phyloP scores from a whole-genome alignment of 2,329 filamentous ascomycete genomes.

The Hypoxylon sp. region DNA sequence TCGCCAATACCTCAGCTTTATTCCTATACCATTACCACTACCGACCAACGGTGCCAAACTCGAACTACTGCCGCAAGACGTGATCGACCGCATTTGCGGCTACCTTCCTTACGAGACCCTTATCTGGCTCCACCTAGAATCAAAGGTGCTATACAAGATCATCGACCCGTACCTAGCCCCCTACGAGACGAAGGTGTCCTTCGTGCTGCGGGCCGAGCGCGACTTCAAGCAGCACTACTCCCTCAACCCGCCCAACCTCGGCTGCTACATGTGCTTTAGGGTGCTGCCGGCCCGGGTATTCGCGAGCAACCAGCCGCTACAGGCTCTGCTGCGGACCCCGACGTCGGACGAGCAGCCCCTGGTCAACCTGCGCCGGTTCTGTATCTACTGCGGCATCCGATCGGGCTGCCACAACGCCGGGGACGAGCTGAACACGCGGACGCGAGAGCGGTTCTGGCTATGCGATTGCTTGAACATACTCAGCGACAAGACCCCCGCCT shows the following conservation, averaged over 20 bases:
- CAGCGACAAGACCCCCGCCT: constrained; percentile 12
- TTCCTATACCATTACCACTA: constrained; percentile 15
- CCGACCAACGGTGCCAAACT: constrained; percentile 4
- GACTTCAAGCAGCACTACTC: constrained; percentile 35
- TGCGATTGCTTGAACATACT: constrained; percentile 31
- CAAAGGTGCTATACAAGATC: constrained; percentile 4
- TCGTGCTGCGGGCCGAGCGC: constrained; percentile 40
- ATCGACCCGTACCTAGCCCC: constrained; percentile 35
- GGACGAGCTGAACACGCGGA: constrained; percentile 25
- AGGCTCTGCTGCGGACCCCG: constrained; percentile 6
- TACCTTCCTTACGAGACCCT: constrained; percentile 39
- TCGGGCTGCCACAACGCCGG: constrained; percentile 35
- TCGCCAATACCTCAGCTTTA: constrained; percentile 22
- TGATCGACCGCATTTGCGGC: constrained; percentile 32
- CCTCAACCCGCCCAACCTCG: constrained; percentile 21
- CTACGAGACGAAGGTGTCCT: constrained; percentile 27
- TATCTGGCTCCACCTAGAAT: constrained; percentile 26
- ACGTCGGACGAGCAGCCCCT: constrained; percentile 1
- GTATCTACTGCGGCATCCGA: constrained; percentile 41
- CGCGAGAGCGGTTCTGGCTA: constrained; percentile 27
- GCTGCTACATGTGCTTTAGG: constrained; percentile 40
- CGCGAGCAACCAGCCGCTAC: constrained; percentile 30
- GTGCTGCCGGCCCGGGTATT: constrained; percentile 35
- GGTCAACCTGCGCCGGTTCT: constrained; percentile 42
- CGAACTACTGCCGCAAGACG: constrained; percentile 27